Evolutionary conservation across 2,329 filamentous ascomycete genomes (phyloP).

Genomic region (Fusarium begoniae): DNA sequence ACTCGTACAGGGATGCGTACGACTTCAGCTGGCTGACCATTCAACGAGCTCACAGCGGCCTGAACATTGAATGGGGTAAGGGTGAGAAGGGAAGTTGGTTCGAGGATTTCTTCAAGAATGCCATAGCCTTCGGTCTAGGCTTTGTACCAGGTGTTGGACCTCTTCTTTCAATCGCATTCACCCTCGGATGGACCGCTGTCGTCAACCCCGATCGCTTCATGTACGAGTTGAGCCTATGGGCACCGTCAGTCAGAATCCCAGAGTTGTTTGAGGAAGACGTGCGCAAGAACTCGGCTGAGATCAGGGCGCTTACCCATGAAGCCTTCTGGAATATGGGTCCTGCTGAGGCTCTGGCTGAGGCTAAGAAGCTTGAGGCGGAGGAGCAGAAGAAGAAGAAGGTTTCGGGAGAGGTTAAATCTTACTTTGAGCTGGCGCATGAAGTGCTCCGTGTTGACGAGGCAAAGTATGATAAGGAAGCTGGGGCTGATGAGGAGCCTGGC

Average conservation of each 20-base stretch:
- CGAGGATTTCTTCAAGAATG: background rate
- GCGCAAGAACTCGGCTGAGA: background rate
- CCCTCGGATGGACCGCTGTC: background rate
- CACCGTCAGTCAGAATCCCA: background rate
- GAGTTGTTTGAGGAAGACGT: background rate
- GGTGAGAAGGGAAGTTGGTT: background rate
- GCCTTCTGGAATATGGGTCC: fast-evolving
- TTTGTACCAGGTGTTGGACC: fast-evolving
- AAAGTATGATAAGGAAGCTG: background rate
- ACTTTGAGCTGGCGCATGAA: background rate
- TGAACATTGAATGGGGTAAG: background rate
- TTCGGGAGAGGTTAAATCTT: background rate
- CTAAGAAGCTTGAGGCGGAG: background rate
- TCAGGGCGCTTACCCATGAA: background rate
- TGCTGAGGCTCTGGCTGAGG: background rate
- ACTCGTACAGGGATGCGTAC: background rate
- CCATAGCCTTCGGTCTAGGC: fast-evolving
- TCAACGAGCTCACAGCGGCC: background rate
- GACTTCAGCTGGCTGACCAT: background rate
- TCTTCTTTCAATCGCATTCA: background rate
- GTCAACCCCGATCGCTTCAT: background rate
- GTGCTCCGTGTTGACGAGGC: background rate
- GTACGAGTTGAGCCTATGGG: background rate
- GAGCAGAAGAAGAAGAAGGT: background rate
- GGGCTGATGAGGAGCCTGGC: background rate